A percentile compares a stretch with the other conserved stretches of the same genome.
Evolutionary conservation across 1,139 yeast genomes (phyloP).

Genomic region (Kurtzmaniella quercitrusa): DNA sequence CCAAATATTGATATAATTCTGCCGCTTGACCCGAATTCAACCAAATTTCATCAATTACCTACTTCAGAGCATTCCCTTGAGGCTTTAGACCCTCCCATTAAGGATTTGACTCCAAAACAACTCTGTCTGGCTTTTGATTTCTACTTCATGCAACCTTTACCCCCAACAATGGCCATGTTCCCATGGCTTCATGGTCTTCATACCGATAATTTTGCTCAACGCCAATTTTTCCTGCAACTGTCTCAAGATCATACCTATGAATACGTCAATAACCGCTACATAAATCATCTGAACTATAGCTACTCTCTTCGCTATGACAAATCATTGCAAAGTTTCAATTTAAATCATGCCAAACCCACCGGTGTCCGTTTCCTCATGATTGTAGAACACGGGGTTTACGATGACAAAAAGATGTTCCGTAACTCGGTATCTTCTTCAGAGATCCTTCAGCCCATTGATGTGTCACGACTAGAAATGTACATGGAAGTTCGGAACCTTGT

Average conservation of each 20-base stretch:
- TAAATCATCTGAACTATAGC: background rate
- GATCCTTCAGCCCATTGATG: constrained; percentile 48
- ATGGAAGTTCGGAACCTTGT: constrained; percentile 19
- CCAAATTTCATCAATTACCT: constrained; percentile 13
- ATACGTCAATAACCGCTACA: background rate
- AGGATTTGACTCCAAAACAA: constrained; percentile 23
- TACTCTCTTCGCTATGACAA: background rate
- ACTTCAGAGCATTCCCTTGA: constrained; percentile 1
- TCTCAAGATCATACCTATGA: background rate
- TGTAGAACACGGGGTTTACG: constrained; percentile 32
- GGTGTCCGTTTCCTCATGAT: constrained; percentile 47
- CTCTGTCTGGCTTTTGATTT: constrained; percentile 34
- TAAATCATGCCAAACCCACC: constrained; percentile 13
- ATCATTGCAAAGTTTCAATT: constrained; percentile 2
- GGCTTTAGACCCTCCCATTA: constrained; percentile 12
- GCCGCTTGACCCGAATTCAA: constrained; percentile 24
- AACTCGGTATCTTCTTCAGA: constrained; percentile 64
- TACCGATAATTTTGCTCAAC: constrained; percentile 47
- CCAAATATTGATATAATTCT: constrained; percentile 7
- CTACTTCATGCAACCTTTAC: constrained; percentile 54
- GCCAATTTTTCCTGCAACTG: constrained; percentile 27
- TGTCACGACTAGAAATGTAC: constrained; percentile 31
- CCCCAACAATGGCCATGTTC: constrained; percentile 65
- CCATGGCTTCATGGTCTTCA: constrained; percentile 90
- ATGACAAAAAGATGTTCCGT: constrained; percentile 30